Base-by-base conservation (phyloP, 495 filamentous ascomycete genomes). In the Daldinia childiae region DNA sequence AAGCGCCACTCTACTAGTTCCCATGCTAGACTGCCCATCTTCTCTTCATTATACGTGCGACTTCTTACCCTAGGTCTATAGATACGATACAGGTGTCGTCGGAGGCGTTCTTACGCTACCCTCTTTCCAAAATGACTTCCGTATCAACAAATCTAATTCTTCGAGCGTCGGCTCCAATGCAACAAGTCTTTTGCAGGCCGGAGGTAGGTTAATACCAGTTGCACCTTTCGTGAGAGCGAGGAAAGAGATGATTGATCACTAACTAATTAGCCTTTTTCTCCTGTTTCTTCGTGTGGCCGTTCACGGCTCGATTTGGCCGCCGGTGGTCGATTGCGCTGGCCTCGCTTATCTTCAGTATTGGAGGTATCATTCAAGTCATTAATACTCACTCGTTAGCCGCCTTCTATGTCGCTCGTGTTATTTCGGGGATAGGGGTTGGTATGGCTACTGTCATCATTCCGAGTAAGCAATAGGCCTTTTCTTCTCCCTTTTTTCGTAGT, bases 41-140 rank as follows among this genome's bases (percentile, higher is more conserved):
- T 24, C 27, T 11, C 38, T 30, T 57, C 15, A 12, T 54, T 14
- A 14, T 9, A 26, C n/a, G 34, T 19, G 15, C n/a, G 9, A 12
- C 27, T 27, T 8, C 60, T 59, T 9, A 45, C 43, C 1, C 26
- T 39, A 24, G 4, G 34, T 54, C 14, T 38, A 29, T 61, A 71
- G 68, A 29, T 89, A 86, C 77, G 87, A 90, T 71, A 89, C 87
- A 6, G 86, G 86, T 74, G 85, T 89, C 4, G 87, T 89, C 81
- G 84, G 87, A 58, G 82, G 81, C 60, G 85, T 89, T 27, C 80
- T 89, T 17, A 83, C 86, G 12, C 76, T 89, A 14, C 75, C 77
- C 14, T 82, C 82, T 57, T 89, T 89, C 82, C 85, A 87, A 67
- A 76, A 79, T 34, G 86, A 88, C 74, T 88, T 89, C 69, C 63